Evolutionary conservation across 495 filamentous ascomycete species (phyloP), one percentile per base, ranked within the genome.

Genomic region (Acidomyces sp.): DNA sequence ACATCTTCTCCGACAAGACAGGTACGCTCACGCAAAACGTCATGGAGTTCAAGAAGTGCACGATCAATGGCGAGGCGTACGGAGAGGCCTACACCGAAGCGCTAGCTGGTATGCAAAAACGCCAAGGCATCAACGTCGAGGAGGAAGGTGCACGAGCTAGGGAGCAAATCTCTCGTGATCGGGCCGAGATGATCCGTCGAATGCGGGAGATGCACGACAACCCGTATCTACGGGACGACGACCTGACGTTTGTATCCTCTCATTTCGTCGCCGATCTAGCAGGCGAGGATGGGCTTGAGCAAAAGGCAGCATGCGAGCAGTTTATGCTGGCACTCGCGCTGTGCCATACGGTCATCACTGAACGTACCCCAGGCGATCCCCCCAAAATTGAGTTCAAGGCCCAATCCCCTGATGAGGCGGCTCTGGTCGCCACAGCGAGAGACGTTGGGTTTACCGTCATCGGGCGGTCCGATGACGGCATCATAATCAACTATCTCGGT

Each of bases 41-140:
- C 36, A 99, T 99, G 92, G 92, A 99, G 62, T 99, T 95, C 74
- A 96, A 95, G 60, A 99, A 99, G 55, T 81, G 77, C 43, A 92
- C 84, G 13, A 77, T 99, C 57, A 95, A 96, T 55, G 90, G 92
- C 7, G 69, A 85, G 38, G 74, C 87, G 6, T 99, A 99, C 53
- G 92, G 92, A 31, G 92, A 96, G 62, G 92, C 92, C 0, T 96
- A 93, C 55, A 96, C 92, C 0, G 92, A 99, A 60, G 92, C 92
- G 0, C 81, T 92, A 58, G 78, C 87, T 34, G 92, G 92, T 29
- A 87, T 96, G 81, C 82, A 90, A 58, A 82, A 85, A 59, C 75
- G 90, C 25, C 69, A 85, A 60, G 92, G 92, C 32, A 71, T 87
- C 29, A 72, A 96, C 60, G 78, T 82, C 11, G 92, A 86, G 39